Conservation (phyloP, 257 asterid genomes). For the Capsicum rhomboideum region DNA sequence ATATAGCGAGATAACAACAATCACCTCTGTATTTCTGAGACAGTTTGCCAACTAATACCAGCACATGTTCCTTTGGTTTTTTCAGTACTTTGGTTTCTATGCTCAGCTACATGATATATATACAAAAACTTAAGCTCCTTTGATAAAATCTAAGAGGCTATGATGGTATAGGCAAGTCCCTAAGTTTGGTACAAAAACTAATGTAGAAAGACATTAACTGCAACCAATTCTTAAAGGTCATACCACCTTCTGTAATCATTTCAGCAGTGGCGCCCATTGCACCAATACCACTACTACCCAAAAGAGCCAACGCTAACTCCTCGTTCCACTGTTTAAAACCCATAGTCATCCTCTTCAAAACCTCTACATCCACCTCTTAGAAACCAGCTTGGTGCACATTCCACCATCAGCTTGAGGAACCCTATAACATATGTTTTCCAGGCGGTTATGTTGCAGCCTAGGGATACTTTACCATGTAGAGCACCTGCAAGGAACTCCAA, state of each 20-base stretch:
- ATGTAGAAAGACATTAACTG: background rate
- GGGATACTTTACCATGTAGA: slow-evolving; percentile 66
- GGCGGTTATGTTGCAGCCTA: slow-evolving; percentile 69
- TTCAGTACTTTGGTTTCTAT: background rate
- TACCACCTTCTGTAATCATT: slow-evolving; percentile 55
- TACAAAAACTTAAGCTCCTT: background rate
- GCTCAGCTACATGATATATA: background rate
- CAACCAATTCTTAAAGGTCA: slow-evolving; percentile 18
- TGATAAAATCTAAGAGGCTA: background rate
- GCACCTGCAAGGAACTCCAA: slow-evolving; percentile 74
- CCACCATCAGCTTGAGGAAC: slow-evolving; percentile 71
- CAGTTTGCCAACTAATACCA: no score
- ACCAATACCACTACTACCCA: slow-evolving; percentile 60
- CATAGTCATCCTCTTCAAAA: slow-evolving; percentile 60
- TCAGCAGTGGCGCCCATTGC: slow-evolving; percentile 96
- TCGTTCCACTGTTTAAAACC: slow-evolving; percentile 81
- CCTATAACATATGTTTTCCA: slow-evolving; percentile 80
- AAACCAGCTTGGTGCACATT: slow-evolving; percentile 83
- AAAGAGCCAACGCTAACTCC: slow-evolving; percentile 72
- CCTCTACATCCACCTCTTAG: slow-evolving; percentile 65
- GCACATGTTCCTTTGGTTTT: background rate
- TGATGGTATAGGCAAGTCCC: background rate
- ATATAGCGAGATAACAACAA: no score
- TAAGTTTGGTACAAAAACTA: no score
- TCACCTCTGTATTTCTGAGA: no score